Conservation (phyloP, 805 yeast genomes). For the Sugiyamaella valdiviana region DNA sequence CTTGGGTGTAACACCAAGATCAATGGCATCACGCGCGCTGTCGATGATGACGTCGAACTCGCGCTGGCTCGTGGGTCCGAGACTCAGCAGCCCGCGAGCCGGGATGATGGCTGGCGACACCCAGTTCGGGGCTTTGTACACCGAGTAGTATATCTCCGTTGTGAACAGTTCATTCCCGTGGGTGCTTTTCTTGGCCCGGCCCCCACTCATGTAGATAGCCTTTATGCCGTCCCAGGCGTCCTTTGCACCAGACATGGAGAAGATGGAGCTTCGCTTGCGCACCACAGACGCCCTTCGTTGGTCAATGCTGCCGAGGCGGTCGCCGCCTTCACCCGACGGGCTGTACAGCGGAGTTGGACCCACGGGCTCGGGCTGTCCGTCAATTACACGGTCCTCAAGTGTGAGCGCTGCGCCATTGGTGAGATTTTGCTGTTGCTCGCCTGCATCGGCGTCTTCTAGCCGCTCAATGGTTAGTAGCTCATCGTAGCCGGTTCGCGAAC, state of each 20-base stretch:
- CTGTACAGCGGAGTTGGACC: neutral
- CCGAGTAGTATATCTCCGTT: constrained; percentile 48
- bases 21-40: constrained; percentile 44
- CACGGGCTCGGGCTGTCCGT: neutral
- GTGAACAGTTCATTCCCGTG: neutral
- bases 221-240: neutral
- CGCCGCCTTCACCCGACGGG: neutral
- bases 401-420: neutral
- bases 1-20: constrained; percentile 41
- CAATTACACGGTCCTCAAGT: neutral
- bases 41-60: constrained; percentile 39
- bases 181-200: neutral
- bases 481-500: neutral
- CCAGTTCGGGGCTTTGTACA: constrained; percentile 39
- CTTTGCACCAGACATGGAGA: neutral
- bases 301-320: neutral
- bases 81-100: constrained; percentile 24
- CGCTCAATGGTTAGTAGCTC: neutral
- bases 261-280: neutral
- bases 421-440: neutral
- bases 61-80: constrained; percentile 27
- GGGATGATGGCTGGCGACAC: constrained; percentile 31
- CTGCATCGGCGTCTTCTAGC: neutral
- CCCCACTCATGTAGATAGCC: neutral
- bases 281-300: neutral